Percentiles rank a stretch among this genome's conserved stretches.
Conservation (phyloP, 768 basidiomycete species). For the Collybiopsis confluens region DNA sequence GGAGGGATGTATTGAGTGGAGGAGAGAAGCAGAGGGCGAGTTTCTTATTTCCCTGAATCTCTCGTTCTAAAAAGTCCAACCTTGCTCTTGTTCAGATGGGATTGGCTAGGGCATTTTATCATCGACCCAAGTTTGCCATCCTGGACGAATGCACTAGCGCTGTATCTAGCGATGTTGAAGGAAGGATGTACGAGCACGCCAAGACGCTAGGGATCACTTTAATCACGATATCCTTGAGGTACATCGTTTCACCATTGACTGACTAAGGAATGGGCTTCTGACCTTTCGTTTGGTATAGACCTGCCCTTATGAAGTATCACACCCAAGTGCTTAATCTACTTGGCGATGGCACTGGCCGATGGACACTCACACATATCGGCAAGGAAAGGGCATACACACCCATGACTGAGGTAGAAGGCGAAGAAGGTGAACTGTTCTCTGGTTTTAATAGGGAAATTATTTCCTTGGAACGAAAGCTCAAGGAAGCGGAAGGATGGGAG, state of each 20-base stretch:
- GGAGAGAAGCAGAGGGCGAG: constrained; percentile 84
- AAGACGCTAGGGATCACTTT: constrained; percentile 88
- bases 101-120: constrained; percentile 91
- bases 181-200: constrained; percentile 90
- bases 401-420: constrained; percentile 56
- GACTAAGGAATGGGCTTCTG: not conserved
- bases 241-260: constrained; percentile 18
- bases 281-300: constrained; percentile 36
- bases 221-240: constrained; percentile 89
- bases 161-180: constrained; percentile 94
- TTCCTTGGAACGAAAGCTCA: constrained; percentile 58
- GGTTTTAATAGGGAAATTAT: constrained; percentile 66
- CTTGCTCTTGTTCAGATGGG: constrained; percentile 56
- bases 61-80: constrained; percentile 10
- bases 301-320: constrained; percentile 86
- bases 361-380: constrained; percentile 61
- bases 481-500: constrained; percentile 75
- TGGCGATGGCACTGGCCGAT: constrained; percentile 66
- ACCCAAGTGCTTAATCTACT: constrained; percentile 76
- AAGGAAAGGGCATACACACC: constrained; percentile 46
- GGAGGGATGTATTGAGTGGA: constrained; percentile 93
- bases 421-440: constrained; percentile 11
- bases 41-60: constrained; percentile 33
- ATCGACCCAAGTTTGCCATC: constrained; percentile 76
- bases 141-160: constrained; percentile 94